Percentiles rank a stretch among this genome's conserved stretches.
Evolutionary conservation across 2,329 filamentous ascomycete genomes (phyloP).

Genomic region (Epichloe aotearoae): DNA sequence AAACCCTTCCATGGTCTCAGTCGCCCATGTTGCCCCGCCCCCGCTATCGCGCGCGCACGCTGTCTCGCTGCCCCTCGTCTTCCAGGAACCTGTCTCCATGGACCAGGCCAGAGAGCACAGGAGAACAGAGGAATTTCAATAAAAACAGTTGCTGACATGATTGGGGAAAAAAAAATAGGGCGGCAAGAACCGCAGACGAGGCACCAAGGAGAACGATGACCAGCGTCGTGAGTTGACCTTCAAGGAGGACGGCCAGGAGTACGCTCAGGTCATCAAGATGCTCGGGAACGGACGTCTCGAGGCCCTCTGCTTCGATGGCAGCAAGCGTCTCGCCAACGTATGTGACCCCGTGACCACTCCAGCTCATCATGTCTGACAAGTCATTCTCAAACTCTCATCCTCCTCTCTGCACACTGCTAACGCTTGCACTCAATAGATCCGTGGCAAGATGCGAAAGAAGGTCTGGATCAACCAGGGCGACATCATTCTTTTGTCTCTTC

Average conservation of each 20-base stretch:
- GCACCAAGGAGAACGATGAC: conserved; percentile 99
- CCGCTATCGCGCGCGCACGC: conserved; percentile 9
- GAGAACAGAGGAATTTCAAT: too few species aligned
- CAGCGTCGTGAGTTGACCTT: conserved; percentile 98
- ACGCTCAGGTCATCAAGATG: conserved; percentile 61
- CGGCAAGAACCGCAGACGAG: conserved; percentile 95
- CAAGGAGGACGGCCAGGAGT: conserved; percentile 89
- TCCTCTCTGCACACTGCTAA: background rate
- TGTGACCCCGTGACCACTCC: conserved; percentile 8
- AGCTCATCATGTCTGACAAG: too few species aligned
- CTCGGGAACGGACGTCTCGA: conserved; percentile 89
- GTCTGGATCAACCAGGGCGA: conserved; percentile 99
- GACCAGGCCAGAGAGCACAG: background rate
- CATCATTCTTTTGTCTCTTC: conserved; percentile 77
- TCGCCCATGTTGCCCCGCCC: conserved; percentile 14
- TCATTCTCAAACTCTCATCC: too few species aligned
- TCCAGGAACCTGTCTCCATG: background rate
- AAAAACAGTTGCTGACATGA: conserved; percentile 5
- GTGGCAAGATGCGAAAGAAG: conserved; percentile 98
- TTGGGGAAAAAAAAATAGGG: conserved; percentile 44
- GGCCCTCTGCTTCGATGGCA: conserved; percentile 86
- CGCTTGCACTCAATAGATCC: conserved; percentile 24
- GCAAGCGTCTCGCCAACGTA: conserved; percentile 29
- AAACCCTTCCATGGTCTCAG: background rate
- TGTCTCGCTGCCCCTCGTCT: background rate